Base-by-base conservation (phyloP, 2,329 filamentous ascomycete genomes). In the Hypoxylon sp. region DNA sequence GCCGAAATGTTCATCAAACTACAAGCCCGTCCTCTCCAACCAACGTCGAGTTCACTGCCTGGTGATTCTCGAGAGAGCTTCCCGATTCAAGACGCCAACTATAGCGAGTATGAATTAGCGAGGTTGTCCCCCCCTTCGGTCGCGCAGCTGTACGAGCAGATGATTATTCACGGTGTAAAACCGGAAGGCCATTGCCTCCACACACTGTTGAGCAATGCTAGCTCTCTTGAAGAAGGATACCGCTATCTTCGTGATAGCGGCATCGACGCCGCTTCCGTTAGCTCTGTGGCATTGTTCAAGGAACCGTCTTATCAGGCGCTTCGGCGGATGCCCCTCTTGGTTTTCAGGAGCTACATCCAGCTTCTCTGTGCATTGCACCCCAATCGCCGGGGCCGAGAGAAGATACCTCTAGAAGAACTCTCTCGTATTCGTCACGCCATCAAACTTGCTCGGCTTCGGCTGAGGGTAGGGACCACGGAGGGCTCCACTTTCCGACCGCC, bases 41-140 rank as follows among this genome's bases (percentile, higher is more conserved):
- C 69, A 2, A 71, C 72, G 14, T 70, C 74, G 45, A 72, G 60
- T 24, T 63, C 81, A 12, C 73, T 86, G 1, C 87, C 90, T 4
- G 91, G 91, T 11, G 90, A 92, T 70, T 80, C 80, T 38, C 82
- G 78, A 64, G 87, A 90, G 72, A 79, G 84, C 7, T 78, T 83
- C 11, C 81, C 85, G 0, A 82, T 87, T 18, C 78, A 88, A 18
- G 82, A 86, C 58, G 78, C 80, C 76, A 91, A 83, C 75, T 84
- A 83, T 72, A 91, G 82, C 62, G 84, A 89, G n/a, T 86, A 89
- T 57, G 90, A 91, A 61, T 87, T 86, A 68, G 84, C 87, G 38
- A 82, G 87, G n/a, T 79, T 88, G 44, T 79, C 82, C 12, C 87
- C 90, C 0, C 91, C 91, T 1, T 83, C 80, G 1, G 77, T 88